Evolutionary conservation across 768 basidiomycete genomes (phyloP), one percentile per base, ranked within the genome.

Genomic region (Baorangia bicolor): DNA sequence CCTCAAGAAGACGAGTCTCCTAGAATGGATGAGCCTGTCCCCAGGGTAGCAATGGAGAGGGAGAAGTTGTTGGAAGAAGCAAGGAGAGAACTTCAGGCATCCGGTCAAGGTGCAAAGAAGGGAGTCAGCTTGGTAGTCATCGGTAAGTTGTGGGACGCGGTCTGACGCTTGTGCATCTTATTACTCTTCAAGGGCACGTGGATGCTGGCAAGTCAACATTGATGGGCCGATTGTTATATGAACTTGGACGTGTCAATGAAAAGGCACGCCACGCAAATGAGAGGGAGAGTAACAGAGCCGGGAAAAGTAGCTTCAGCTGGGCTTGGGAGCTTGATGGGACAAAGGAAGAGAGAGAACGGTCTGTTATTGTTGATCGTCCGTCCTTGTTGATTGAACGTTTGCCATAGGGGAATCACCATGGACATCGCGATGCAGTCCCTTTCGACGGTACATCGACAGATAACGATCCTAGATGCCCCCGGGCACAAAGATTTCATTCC

Each of bases 151-250:
- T 52, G 37, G 37, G 50, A 49, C 7, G 45, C 44, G 46, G 6
- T 33, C 30, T 41, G 39, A 47, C 12, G 31, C 34, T 41, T 25
- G 49, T 45, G 44, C 55, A 27, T 56, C 57, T 63, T 37, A 66
- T 49, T 21, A 4, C 42, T 48, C 33, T 43, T 41, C 44, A 62
- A 98, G 96, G 97, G 37, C 97, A 99, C 66, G 97, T 99, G 57
- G 97, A 99, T 74, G 97, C 97, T 18, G 97, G 97, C 25, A 99
- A 99, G 72, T 97, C 94, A 5, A 99, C 97, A 1, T 74, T 99
- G 27, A 98, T 98, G 93, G 97, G 97, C 2, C 80, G 96, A 52
- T 65, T 99, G 55, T 66, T 98, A 49, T 98, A 98, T 69, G 97
- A 98, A 59, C 79, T 96, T 2, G 97, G 97, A 14, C 80, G 82